These are phyloP conservation scores for Hsuehochloa calcarea DNA, from an alignment of 176 grass and related monocot genomes.

Conservation along the genomic window DNA sequence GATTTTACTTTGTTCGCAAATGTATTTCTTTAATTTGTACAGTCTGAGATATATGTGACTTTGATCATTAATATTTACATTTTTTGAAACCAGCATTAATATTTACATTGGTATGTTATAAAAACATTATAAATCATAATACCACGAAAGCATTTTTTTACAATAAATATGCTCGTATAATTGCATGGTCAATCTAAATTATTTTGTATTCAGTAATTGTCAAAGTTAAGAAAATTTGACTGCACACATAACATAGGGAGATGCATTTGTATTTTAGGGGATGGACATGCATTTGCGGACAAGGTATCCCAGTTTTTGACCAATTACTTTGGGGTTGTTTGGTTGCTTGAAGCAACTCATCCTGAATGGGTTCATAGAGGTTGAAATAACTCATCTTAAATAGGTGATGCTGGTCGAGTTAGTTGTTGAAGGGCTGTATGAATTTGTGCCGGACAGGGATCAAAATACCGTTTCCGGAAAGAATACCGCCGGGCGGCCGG, in stretches of 20 bases:
- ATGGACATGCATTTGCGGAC: neutral
- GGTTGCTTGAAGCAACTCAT: conserved; percentile 2
- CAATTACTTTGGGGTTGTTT: neutral
- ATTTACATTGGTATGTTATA: neutral
- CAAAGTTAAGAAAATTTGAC: neutral
- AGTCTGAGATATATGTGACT: neutral
- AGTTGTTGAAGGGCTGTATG: neutral
- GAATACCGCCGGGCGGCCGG: no score
- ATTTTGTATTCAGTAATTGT: neutral
- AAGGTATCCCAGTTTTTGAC: neutral
- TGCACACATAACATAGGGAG: neutral
- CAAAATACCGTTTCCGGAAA: no score
- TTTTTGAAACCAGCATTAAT: no score
- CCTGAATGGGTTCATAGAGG: neutral
- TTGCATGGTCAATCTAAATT: neutral
- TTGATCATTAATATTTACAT: neutral
- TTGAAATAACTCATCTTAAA: neutral
- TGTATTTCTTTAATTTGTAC: neutral
- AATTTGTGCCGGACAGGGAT: neutral
- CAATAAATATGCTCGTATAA: neutral
- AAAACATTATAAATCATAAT: neutral
- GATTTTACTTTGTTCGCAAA: neutral
- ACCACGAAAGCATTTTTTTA: neutral
- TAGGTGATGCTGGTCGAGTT: neutral
- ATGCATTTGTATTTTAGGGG: neutral